phyloP scores from a whole-genome alignment of 306 rosid genomes.

The Macrotyloma uniflorum region DNA sequence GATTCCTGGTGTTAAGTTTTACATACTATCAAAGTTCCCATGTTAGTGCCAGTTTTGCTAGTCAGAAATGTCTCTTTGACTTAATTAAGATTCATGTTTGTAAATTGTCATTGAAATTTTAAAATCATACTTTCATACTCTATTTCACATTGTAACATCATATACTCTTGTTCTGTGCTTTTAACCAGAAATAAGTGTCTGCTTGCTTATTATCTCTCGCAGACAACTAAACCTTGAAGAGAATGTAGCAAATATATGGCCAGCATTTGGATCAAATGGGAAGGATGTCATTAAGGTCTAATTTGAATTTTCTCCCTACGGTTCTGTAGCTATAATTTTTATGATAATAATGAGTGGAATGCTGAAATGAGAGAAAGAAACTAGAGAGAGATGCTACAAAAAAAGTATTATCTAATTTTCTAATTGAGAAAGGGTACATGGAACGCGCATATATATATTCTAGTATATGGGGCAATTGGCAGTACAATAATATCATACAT shows the following conservation, averaged over 20 bases:
- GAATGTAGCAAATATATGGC: conserved; percentile 85
- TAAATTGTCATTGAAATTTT: neutral
- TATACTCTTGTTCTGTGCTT: neutral
- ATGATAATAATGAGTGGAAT: neutral
- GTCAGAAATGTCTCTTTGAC: neutral
- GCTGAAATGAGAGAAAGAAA: neutral
- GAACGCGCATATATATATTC: neutral
- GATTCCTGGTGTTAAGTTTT: neutral
- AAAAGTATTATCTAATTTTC: neutral
- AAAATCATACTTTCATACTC: neutral
- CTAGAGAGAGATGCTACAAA: neutral
- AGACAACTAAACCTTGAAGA: conserved; percentile 88
- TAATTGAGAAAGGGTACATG: neutral
- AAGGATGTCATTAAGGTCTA: conserved; percentile 82
- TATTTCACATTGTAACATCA: neutral
- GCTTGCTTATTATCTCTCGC: conserved; percentile 37
- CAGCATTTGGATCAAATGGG: conserved; percentile 77
- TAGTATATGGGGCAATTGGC: neutral
- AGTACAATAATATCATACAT: neutral
- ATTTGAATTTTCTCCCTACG: conserved; percentile 27
- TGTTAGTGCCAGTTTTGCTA: conserved; percentile 15
- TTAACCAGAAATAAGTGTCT: conserved; percentile 28
- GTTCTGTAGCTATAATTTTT: conserved; percentile 9
- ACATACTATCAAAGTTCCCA: neutral
- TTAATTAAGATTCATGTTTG: neutral